Percentiles rank a stretch among this genome's conserved stretches.
Evolutionary conservation across 192 early-diverging fungal genomes (phyloP).

Genomic region (Fimicolochytrium jonesii): DNA sequence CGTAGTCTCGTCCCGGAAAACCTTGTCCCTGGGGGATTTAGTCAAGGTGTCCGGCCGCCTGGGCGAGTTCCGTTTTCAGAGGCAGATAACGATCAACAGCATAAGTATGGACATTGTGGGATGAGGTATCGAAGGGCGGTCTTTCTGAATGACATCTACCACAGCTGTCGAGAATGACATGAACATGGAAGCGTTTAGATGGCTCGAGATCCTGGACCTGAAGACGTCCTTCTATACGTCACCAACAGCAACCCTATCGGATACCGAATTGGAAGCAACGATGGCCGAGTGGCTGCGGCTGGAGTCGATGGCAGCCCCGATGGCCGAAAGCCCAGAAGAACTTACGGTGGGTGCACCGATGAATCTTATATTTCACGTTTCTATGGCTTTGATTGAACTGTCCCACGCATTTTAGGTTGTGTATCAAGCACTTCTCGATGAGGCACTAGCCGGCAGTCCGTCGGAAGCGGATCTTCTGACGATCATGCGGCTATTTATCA

Average conservation of each 20-base stretch:
- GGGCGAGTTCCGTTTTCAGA: conserved; percentile 1
- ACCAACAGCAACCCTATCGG: no score
- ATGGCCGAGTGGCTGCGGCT: not conserved
- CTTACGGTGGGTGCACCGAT: not conserved
- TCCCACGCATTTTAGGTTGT: no score
- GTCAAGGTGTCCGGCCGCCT: conserved; percentile 17
- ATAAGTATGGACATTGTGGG: conserved; percentile 3
- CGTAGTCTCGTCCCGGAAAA: not conserved
- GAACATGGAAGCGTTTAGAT: conserved; percentile 21
- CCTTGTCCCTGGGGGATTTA: conserved; percentile 10
- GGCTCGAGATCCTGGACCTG: conserved; percentile 15
- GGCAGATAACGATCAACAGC: conserved; percentile 12
- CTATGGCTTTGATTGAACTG: no score
- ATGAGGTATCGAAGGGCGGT: no score
- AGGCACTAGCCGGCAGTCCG: no score
- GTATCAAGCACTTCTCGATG: no score
- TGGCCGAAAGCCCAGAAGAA: not conserved
- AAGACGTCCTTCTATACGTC: conserved; percentile 6
- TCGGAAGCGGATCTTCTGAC: conserved; percentile 9
- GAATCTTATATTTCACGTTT: no score
- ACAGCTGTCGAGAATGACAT: conserved; percentile 15
- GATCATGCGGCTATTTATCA: not conserved
- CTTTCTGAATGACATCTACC: no score
- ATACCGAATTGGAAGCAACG: not conserved
- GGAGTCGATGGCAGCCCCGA: not conserved